phyloP scores from a whole-genome alignment of 495 filamentous ascomycete species.

The Penicillium crystallinum region DNA sequence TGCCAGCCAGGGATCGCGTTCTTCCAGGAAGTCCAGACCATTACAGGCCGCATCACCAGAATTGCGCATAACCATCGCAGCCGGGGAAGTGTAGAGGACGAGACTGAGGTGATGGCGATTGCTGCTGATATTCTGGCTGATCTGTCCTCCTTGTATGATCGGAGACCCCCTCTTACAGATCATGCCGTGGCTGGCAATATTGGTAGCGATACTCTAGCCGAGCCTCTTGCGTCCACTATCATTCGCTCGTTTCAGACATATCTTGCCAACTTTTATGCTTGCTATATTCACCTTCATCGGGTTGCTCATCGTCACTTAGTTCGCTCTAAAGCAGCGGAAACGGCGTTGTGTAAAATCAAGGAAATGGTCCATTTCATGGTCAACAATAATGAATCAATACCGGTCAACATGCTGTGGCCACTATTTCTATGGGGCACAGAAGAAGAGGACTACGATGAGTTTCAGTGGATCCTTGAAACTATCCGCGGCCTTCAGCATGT shows the following conservation, averaged over 20 bases:
- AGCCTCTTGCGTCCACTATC: constrained; percentile 30
- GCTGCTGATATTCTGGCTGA: constrained; percentile 31
- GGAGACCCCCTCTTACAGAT: constrained; percentile 37
- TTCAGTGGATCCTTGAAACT: constrained; percentile 32
- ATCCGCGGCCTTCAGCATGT: constrained; percentile 36
- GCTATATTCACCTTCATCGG: constrained; percentile 39
- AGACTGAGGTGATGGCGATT: constrained; percentile 34
- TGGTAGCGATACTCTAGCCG: constrained; percentile 24
- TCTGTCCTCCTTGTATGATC: constrained; percentile 31
- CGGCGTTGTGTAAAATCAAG: not conserved
- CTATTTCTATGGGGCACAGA: constrained; percentile 41
- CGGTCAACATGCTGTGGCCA: constrained; percentile 38
- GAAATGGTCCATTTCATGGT: not conserved
- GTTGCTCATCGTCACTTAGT: constrained; percentile 28
- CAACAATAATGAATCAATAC: not conserved
- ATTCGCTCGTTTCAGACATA: constrained; percentile 36
- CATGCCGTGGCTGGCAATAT: constrained; percentile 36
- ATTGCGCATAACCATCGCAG: constrained; percentile 33
- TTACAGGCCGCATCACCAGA: constrained; percentile 30
- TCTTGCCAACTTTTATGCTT: constrained; percentile 37
- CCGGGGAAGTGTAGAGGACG: constrained; percentile 33
- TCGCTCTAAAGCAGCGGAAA: not conserved
- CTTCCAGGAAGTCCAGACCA: constrained; percentile 34
- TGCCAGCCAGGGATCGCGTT: constrained; percentile 31
- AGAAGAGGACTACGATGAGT: constrained; percentile 31